Evolutionary conservation across 1,139 yeast genomes (phyloP).

Genomic region (Candida dubliniensis): DNA sequence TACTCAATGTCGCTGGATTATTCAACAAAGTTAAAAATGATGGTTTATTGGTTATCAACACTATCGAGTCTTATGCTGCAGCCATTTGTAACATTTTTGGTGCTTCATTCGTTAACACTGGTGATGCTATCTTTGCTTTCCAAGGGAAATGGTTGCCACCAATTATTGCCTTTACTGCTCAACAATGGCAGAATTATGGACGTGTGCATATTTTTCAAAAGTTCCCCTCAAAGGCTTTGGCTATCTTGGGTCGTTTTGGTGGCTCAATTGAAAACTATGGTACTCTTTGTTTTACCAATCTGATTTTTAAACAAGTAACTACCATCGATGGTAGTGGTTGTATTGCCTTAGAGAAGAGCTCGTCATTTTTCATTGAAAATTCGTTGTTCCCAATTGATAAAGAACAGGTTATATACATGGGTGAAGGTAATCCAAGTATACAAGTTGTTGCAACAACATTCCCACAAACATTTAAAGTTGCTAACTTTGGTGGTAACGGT

Average conservation of each 20-base stretch:
- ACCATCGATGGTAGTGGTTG: constrained; percentile 2
- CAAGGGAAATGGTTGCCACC: background rate
- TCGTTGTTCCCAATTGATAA: constrained; percentile 1
- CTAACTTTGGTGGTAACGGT: constrained; percentile 5
- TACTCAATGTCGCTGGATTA: background rate
- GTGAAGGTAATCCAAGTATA: constrained; percentile 3
- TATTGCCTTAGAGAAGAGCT: constrained; percentile 3
- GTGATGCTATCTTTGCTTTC: constrained; percentile 1
- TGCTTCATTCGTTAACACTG: constrained; percentile 4
- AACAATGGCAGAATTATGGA: background rate
- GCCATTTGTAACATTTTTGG: constrained; percentile 3
- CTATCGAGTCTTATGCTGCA: constrained; percentile 1
- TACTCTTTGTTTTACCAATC: constrained; percentile 5
- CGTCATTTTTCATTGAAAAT: constrained; percentile 2
- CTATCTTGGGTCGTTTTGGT: constrained; percentile 2
- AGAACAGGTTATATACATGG: constrained; percentile 2
- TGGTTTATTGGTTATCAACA: constrained; percentile 1
- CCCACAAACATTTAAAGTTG: constrained; percentile 5
- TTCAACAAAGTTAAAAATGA: constrained; percentile 2
- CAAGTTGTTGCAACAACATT: constrained; percentile 1
- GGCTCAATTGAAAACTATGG: background rate
- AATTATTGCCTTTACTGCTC: background rate
- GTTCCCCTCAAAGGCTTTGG: background rate
- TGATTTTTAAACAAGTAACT: background rate
- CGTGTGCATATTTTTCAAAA: constrained; percentile 3